Conservation (phyloP, 768 basidiomycete genomes). For the Termitomyces sp. region DNA sequence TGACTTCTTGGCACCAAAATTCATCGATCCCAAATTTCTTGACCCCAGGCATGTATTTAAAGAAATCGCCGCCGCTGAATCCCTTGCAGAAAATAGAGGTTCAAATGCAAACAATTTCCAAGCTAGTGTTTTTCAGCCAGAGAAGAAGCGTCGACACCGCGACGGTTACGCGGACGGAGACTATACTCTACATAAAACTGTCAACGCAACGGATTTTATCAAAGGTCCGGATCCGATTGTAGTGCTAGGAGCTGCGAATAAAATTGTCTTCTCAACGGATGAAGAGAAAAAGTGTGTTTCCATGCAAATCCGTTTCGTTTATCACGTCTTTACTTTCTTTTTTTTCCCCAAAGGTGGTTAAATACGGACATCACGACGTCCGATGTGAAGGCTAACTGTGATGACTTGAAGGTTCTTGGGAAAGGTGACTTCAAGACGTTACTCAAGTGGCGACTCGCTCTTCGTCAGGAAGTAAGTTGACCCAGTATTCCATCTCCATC, state of each 20-base stretch:
- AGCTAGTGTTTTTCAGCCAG: slow-evolving; percentile 94
- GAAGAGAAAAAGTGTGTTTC: slow-evolving; percentile 74
- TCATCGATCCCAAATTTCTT: slow-evolving; percentile 97
- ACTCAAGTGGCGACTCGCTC: slow-evolving; percentile 83
- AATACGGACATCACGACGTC: slow-evolving; percentile 63
- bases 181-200: slow-evolving; percentile 80
- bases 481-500: neutral
- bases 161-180: slow-evolving; percentile 96
- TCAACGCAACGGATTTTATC: slow-evolving; percentile 69
- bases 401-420: slow-evolving; percentile 93
- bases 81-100: slow-evolving; percentile 42
- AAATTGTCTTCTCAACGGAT: slow-evolving; percentile 70
- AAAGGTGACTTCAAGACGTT: slow-evolving; percentile 96
- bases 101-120: slow-evolving; percentile 62
- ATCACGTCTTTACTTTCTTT: neutral
- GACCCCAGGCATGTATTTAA: slow-evolving; percentile 98
- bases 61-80: slow-evolving; percentile 56
- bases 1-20: slow-evolving; percentile 89
- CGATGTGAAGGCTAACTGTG: slow-evolving; percentile 79
- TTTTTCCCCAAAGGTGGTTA: slow-evolving; percentile 55
- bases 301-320: neutral
- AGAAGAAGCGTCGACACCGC: slow-evolving; percentile 89
- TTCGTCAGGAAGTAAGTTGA: slow-evolving; percentile 80
- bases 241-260: slow-evolving; percentile 73
- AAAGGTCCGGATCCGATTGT: slow-evolving; percentile 65